These are phyloP conservation scores for Reticulascus tulasneorum DNA, from an alignment of 2,329 filamentous ascomycete species.

Conservation along the genomic window DNA sequence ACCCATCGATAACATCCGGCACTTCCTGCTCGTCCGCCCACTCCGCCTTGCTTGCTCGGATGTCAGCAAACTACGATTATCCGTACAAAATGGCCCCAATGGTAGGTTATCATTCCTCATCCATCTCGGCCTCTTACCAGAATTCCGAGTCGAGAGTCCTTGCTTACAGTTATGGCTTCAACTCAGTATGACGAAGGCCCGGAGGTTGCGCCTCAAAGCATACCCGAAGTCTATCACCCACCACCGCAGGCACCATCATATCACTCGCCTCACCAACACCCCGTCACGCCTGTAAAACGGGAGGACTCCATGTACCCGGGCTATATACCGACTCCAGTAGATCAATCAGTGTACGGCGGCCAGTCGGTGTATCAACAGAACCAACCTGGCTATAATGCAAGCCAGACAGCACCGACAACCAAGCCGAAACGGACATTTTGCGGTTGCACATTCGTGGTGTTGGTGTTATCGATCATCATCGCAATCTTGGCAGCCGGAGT, in stretches of 20 bases:
- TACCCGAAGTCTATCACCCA: constrained; percentile 11
- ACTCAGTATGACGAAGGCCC: constrained; percentile 13
- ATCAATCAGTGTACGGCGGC: constrained; percentile 8
- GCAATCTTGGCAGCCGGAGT: constrained; percentile 35
- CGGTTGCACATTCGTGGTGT: constrained; percentile 31
- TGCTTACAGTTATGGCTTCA: constrained; percentile 1
- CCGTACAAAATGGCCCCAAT: constrained; percentile 7
- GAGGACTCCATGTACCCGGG: constrained; percentile 7
- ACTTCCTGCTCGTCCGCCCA: constrained; percentile 1
- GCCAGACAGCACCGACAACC: not conserved
- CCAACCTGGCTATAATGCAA: constrained; percentile 1
- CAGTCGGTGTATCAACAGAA: constrained; percentile 3
- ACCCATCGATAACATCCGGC: no score
- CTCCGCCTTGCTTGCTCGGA: constrained; percentile 1
- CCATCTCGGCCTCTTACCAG: constrained; percentile 1
- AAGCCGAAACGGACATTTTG: constrained; percentile 9
- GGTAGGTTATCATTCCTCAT: not conserved
- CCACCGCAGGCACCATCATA: constrained; percentile 3
- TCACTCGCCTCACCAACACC: constrained; percentile 5
- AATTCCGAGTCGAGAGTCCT: not conserved
- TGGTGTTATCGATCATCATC: constrained; percentile 36
- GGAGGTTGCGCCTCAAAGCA: constrained; percentile 9
- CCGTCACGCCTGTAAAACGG: constrained; percentile 7
- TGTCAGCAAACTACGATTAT: not conserved
- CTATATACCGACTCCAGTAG: constrained; percentile 4